Evolutionary conservation across 1,284 basidiomycete species (phyloP).

Genomic region (Trichosporon inkin): DNA sequence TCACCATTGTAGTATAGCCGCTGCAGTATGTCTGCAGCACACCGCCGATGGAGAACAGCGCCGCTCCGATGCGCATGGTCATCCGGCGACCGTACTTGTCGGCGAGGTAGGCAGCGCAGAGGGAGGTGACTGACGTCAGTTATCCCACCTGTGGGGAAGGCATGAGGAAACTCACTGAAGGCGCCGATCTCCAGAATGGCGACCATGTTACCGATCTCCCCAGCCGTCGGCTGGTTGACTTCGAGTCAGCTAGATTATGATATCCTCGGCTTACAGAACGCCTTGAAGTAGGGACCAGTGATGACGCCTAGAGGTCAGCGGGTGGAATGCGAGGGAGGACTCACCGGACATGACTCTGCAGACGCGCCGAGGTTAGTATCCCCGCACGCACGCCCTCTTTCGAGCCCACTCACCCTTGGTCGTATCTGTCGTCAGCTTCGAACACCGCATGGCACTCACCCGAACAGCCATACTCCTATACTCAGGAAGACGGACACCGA

Average conservation of each 20-base stretch:
- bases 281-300: conserved; percentile 82
- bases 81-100: conserved; percentile 82
- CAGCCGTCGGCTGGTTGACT: conserved; percentile 66
- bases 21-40: conserved; percentile 81
- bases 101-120: conserved; percentile 81
- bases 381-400: not conserved
- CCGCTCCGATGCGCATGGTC: conserved; percentile 80
- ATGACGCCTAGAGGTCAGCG: conserved; percentile 64
- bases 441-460: conserved; percentile 45
- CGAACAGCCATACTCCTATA: conserved; percentile 62
- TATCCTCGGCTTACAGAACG: conserved; percentile 27
- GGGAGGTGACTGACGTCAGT: conserved; percentile 66
- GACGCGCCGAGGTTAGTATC: conserved; percentile 2
- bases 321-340: conserved; percentile 1
- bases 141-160: not conserved
- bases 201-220: conserved; percentile 66
- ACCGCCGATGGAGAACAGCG: conserved; percentile 84
- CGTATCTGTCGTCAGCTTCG: conserved; percentile 57
- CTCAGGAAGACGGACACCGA: conserved; percentile 35
- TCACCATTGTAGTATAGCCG: conserved; percentile 79
- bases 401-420: conserved; percentile 77
- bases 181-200: conserved; percentile 89
- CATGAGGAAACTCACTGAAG: conserved; percentile 59
- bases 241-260: conserved; percentile 13
- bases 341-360: conserved; percentile 47